Conservation (phyloP, 2,329 filamentous ascomycete genomes). For the Periconia digitata region DNA sequence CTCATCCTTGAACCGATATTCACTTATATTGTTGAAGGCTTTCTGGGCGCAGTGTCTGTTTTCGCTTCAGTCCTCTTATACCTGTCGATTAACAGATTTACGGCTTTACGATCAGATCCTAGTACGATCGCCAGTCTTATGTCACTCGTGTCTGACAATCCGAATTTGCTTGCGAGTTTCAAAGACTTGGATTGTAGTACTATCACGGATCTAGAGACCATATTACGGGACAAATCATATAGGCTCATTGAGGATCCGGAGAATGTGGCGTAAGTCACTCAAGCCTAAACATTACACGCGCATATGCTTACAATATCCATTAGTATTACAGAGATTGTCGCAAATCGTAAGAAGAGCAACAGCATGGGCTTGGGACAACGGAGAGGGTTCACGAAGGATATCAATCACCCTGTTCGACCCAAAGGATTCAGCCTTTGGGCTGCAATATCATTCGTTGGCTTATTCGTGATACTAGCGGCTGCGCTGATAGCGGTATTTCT, state of each 20-base stretch:
- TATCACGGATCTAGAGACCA: slow-evolving; percentile 15
- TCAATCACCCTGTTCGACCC: slow-evolving; percentile 25
- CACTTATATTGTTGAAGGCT: slow-evolving; percentile 38
- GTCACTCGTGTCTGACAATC: slow-evolving; percentile 30
- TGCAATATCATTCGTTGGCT: slow-evolving; percentile 15
- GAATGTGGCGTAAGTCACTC: slow-evolving; percentile 8
- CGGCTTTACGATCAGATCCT: slow-evolving; percentile 36
- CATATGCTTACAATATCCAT: neutral
- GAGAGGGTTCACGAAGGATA: neutral
- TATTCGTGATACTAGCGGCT: slow-evolving; percentile 16
- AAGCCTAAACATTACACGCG: neutral
- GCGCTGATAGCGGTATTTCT: slow-evolving; percentile 18
- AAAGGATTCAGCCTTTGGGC: slow-evolving; percentile 21
- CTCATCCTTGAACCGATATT: slow-evolving; percentile 44
- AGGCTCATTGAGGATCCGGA: slow-evolving; percentile 13
- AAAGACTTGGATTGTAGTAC: slow-evolving; percentile 23
- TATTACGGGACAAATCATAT: slow-evolving; percentile 18
- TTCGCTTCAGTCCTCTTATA: slow-evolving; percentile 24
- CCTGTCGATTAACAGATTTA: slow-evolving; percentile 17
- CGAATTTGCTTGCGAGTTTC: slow-evolving; percentile 22
- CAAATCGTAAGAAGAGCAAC: neutral
- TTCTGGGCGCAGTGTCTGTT: slow-evolving; percentile 32
- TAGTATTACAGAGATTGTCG: neutral
- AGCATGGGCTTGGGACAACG: neutral
- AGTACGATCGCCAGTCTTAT: slow-evolving; percentile 42